These are phyloP conservation scores for Gynandropsis gynandra DNA, from an alignment of 345 rosid genomes.

Conservation along the genomic window DNA sequence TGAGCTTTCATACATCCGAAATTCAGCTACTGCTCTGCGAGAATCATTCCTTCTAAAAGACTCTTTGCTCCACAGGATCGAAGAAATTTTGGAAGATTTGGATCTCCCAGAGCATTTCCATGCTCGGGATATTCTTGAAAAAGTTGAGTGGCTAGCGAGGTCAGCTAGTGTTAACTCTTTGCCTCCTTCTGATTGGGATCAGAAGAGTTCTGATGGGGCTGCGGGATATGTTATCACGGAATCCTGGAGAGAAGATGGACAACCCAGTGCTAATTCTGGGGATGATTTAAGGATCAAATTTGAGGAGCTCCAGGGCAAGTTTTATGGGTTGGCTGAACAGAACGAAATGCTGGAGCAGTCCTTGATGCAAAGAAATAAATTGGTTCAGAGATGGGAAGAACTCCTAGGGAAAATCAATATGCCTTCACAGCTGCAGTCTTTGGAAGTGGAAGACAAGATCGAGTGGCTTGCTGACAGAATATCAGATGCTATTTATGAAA, in stretches of 20 bases:
- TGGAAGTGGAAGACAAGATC: slow-evolving; percentile 75
- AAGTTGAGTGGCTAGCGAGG: slow-evolving; percentile 91
- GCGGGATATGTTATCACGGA: slow-evolving; percentile 54
- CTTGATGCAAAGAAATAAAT: slow-evolving; percentile 71
- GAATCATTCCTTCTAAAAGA: slow-evolving; percentile 96
- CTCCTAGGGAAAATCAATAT: slow-evolving; percentile 55
- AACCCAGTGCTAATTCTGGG: slow-evolving; percentile 43
- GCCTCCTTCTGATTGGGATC: slow-evolving; percentile 64
- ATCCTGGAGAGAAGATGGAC: slow-evolving; percentile 75
- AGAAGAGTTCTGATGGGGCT: slow-evolving; percentile 61
- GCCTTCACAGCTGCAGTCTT: slow-evolving; percentile 58
- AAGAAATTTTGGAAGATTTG: slow-evolving; percentile 86
- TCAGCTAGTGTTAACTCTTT: slow-evolving; percentile 49
- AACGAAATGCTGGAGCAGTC: slow-evolving; percentile 99
- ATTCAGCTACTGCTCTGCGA: slow-evolving; percentile 87
- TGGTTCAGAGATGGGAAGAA: slow-evolving; percentile 91
- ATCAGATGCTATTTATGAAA: slow-evolving; percentile 55
- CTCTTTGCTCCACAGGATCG: slow-evolving; percentile 86
- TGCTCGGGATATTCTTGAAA: slow-evolving; percentile 76
- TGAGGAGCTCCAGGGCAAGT: slow-evolving; percentile 85
- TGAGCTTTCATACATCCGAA: slow-evolving; percentile 95
- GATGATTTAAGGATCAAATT: slow-evolving; percentile 73
- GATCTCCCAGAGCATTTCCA: slow-evolving; percentile 91
- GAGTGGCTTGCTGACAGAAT: slow-evolving; percentile 77
- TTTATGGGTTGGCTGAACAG: slow-evolving; percentile 91